Evolutionary conservation across 108 stramenopile genomes (phyloP), one percentile per base, ranked within the genome.

Genomic region (Mediolabrus comicus): DNA sequence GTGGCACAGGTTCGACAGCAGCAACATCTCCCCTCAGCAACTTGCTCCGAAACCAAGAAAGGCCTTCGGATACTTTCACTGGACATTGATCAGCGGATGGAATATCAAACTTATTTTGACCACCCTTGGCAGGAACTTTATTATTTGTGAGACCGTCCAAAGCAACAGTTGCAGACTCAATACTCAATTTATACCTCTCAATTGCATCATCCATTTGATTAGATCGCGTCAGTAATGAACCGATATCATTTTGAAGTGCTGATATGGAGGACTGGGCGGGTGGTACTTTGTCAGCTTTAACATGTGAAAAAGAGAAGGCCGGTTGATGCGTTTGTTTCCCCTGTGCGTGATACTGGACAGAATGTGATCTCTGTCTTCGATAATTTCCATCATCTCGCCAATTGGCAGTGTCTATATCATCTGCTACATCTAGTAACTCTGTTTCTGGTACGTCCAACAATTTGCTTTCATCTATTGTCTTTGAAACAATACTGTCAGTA

Each of bases 11-110:
- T 12, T 12, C 25, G 27, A 8, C 62, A 27, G 25, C 24, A 17
- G 34, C 27, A 17, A 49, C 28, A 29, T 53, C 76, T 10, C 76
- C 69, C 38, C 63, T 35, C 11, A 77, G 64, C 27, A 77, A 41
- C 22, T 70, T 59, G 24, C 53, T 64, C 53, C 62, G 76, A 65
- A 77, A 70, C 76, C 76, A 70, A 14, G 64, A 64, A 28, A 77
- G 46, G 34, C 64, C 69, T 32, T 65, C 69, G 2, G 63, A 69
- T 39, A 65, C 69, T 28, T 22, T 66, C 9, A 56, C 66, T 5
- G 34, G 58, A 14, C 60, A 61, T 14, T 34, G 12, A 39, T 34
- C 28, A 17, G 17, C 2, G 16, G 17, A 36, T 61, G 34, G 22
- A 59, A 22, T 34, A 36, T 1, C 19, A 1, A 17, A 13, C 9